Evolutionary conservation across 768 basidiomycete genomes (phyloP), one percentile per base, ranked within the genome.

Genomic region (Suillus cothurnatus): DNA sequence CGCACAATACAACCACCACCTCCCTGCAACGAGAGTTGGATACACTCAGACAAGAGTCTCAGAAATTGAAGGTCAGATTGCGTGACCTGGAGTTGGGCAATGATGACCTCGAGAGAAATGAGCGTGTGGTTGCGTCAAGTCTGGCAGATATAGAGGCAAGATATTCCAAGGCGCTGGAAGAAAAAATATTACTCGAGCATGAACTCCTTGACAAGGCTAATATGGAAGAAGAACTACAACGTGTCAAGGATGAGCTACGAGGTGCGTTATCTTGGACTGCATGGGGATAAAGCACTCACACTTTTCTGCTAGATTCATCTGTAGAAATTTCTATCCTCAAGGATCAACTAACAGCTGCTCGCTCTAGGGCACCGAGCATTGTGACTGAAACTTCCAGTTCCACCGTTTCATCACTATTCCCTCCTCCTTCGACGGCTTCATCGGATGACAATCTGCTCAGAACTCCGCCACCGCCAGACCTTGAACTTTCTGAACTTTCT

Each of bases 61-160:
- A 91, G 72, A 81, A 82, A 59, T 77, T 86, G 66, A 92, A 92
- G 77, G 80, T 91, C 26, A 88, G 91, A 72, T 79, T 95, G 21
- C 86, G 93, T 26, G 94, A 98, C 76, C 82, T 97, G 36, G 97
- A 99, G 79, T 92, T 99, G 88, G 97, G 97, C 56, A 98, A 97
- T 72, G 97, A 99, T 72, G 96, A 99, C 79, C 82, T 99, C 64
- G 97, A 99, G 75, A 85, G 95, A 67, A 96, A 92, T 76, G 97
- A 98, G 74, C 87, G 97, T 34, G 92, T 92, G 60, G 90, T 93
- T 49, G 86, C 91, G 11, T 93, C 91, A 58, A 92, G 86, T 70
- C 78, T 96, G 70, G 91, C 90, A 5, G 92, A 93, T 73, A 82
- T 94, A 71, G 95, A 97, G 79, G 81, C 86, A 70, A 94, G 91